These are phyloP conservation scores for Desmodesmus armatus DNA, from an alignment of 139 green algal species.

Conservation along the genomic window DNA sequence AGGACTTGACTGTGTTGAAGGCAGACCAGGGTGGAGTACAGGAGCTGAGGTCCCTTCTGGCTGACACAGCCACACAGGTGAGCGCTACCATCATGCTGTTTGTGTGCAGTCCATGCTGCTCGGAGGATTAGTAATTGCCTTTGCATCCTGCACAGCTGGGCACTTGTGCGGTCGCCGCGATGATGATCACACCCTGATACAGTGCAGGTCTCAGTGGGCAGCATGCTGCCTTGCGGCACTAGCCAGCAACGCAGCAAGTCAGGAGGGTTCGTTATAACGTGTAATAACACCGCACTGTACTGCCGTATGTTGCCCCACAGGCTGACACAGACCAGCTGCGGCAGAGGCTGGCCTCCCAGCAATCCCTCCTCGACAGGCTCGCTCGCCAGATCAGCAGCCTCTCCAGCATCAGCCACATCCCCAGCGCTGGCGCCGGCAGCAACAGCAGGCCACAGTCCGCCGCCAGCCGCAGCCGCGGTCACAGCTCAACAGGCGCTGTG, in stretches of 20 bases:
- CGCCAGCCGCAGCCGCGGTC: background rate
- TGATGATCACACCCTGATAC: too few species aligned
- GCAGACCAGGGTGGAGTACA: constrained; percentile 7
- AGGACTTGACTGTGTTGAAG: background rate
- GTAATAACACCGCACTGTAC: too few species aligned
- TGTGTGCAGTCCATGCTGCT: background rate
- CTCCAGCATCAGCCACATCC: too few species aligned
- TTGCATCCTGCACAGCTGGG: background rate
- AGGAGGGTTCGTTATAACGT: too few species aligned
- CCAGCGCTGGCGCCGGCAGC: too few species aligned
- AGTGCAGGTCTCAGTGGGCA: too few species aligned
- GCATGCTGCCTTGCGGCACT: background rate
- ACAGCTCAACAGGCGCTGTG: background rate
- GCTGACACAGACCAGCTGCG: constrained; percentile 7
- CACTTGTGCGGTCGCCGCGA: too few species aligned
- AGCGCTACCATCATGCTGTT: background rate
- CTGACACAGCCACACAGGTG: constrained; percentile 31
- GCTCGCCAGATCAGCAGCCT: constrained; percentile 6
- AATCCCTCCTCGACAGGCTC: background rate
- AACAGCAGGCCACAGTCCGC: background rate
- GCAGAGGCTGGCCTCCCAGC: constrained; percentile 24
- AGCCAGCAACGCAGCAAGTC: too few species aligned
- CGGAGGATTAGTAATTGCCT: too few species aligned
- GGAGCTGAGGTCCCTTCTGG: background rate
- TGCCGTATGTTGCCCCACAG: background rate